Evolutionary conservation across 1,139 yeast genomes (phyloP).

Genomic region (Suhomyces wounanorum): DNA sequence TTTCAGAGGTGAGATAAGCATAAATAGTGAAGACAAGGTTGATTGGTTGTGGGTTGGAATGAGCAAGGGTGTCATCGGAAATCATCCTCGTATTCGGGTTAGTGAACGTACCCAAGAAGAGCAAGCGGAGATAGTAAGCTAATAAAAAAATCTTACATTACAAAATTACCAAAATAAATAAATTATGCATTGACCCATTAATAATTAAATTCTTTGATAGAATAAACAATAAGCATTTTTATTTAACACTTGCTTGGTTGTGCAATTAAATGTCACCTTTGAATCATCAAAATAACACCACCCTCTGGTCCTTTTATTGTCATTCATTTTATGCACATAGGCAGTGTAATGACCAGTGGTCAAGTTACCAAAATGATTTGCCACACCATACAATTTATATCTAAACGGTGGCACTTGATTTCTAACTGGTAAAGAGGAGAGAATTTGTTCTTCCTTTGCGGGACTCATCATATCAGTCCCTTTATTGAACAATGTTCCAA

Average conservation of each 20-base stretch:
- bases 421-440: slow-evolving; percentile 61
- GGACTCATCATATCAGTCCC: slow-evolving; percentile 13
- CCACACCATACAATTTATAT: slow-evolving; percentile 80
- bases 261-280: slow-evolving; percentile 46
- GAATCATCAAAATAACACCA: slow-evolving; percentile 86
- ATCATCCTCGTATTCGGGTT: slow-evolving; percentile 45
- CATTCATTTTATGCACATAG: slow-evolving; percentile 63
- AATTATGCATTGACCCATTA: not conserved
- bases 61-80: slow-evolving; percentile 55
- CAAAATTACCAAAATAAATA: not conserved
- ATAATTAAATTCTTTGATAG: slow-evolving; percentile 45
- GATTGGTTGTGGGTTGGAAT: slow-evolving; percentile 80
- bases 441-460: slow-evolving; percentile 44
- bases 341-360: slow-evolving; percentile 94
- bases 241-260: slow-evolving; percentile 49
- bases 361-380: slow-evolving; percentile 81
- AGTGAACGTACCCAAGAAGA: slow-evolving; percentile 21
- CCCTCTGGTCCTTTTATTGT: slow-evolving; percentile 37
- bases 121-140: not conserved
- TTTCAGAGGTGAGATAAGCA: slow-evolving; percentile 63
- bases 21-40: slow-evolving; percentile 52
- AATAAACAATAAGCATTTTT: slow-evolving; percentile 77
- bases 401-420: slow-evolving; percentile 81
- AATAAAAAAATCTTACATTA: no score
- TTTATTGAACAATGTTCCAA: slow-evolving; percentile 35